Percentiles rank a stretch among this genome's conserved stretches.
Conservation (phyloP, 345 rosid genomes). For the Acer negundo region DNA sequence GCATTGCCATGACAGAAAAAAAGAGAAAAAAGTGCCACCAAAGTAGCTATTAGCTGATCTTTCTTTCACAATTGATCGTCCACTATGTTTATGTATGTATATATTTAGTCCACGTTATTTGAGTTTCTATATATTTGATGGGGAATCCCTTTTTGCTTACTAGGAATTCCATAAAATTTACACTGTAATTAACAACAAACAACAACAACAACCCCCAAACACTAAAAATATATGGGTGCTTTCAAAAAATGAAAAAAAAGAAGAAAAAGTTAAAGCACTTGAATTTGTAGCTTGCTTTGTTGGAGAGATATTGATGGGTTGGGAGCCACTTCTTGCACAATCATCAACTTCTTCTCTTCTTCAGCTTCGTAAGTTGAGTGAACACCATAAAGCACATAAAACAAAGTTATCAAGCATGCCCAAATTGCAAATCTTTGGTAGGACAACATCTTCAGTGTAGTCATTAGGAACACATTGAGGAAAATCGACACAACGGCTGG, state of each 20-base stretch:
- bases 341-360: slow-evolving; percentile 45
- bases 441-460: slow-evolving; percentile 57
- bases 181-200: neutral
- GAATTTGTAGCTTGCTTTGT: slow-evolving; percentile 47
- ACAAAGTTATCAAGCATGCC: slow-evolving; percentile 63
- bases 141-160: slow-evolving; percentile 7
- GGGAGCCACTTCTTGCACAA: slow-evolving; percentile 25
- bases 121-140: neutral
- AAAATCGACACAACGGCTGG: slow-evolving; percentile 73
- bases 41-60: neutral
- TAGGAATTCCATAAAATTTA: slow-evolving; percentile 19
- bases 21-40: neutral
- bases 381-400: slow-evolving; percentile 84
- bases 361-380: slow-evolving; percentile 85
- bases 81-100: neutral
- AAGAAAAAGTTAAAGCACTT: slow-evolving; percentile 26
- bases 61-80: neutral
- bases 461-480: slow-evolving; percentile 75
- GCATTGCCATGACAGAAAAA: slow-evolving; percentile 8
- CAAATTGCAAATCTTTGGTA: slow-evolving; percentile 74
- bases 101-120: neutral
- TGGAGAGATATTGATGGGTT: slow-evolving; percentile 41
- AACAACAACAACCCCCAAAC: neutral
- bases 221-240: neutral
- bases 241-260: neutral